Evolutionary conservation across 2,329 filamentous ascomycete species (phyloP).

Genomic region (Colletotrichum lini): DNA sequence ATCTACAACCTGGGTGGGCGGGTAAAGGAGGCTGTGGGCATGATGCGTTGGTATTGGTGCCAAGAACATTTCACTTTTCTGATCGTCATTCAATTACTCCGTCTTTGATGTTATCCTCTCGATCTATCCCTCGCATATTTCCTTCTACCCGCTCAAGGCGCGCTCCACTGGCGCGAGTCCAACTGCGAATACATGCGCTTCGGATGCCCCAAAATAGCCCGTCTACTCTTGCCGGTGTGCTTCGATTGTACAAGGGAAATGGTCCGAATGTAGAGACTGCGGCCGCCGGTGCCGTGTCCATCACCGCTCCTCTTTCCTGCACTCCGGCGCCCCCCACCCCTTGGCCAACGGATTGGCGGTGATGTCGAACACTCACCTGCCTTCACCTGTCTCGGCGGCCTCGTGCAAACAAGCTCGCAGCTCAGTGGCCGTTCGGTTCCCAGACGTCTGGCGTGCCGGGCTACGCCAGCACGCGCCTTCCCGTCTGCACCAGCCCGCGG

Average conservation of each 20-base stretch:
- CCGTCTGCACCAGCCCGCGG: constrained; percentile 30
- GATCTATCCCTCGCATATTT: not conserved
- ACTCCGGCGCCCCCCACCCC: not conserved
- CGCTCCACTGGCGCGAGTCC: constrained; percentile 28
- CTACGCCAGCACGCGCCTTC: constrained; percentile 20
- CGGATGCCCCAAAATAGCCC: constrained; percentile 6
- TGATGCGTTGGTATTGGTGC: constrained; percentile 38
- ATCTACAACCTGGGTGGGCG: constrained; percentile 23
- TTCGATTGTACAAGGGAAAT: constrained; percentile 6
- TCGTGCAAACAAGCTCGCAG: constrained; percentile 41
- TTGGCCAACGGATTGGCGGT: constrained; percentile 24
- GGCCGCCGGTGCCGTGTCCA: constrained; percentile 6
- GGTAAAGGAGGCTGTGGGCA: constrained; percentile 10
- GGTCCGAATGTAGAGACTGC: constrained; percentile 12
- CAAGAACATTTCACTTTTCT: constrained; percentile 31
- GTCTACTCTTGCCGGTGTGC: constrained; percentile 16
- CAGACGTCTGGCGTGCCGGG: constrained; percentile 21
- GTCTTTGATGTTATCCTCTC: not conserved
- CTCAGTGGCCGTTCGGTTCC: constrained; percentile 38
- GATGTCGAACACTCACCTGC: constrained; percentile 24
- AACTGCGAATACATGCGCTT: constrained; percentile 1
- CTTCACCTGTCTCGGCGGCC: constrained; percentile 27
- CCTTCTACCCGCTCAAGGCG: constrained; percentile 22
- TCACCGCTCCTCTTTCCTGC: constrained; percentile 6
- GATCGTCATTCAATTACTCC: constrained; percentile 23